Base-by-base conservation (phyloP, 2,329 filamentous ascomycete genomes). In the Akanthomyces dipterigenus region DNA sequence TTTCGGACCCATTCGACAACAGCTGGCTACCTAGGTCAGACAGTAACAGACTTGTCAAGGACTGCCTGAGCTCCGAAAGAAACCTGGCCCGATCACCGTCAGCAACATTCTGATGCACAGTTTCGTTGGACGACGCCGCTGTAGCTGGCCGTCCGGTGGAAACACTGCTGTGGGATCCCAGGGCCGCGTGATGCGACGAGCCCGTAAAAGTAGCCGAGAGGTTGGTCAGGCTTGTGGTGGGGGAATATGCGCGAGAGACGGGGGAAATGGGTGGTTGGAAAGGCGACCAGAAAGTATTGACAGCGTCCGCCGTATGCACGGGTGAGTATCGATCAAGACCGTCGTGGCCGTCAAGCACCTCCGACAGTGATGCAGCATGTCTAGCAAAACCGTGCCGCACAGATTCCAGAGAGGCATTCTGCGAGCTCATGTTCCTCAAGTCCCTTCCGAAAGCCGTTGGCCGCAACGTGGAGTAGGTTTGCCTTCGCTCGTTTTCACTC, bases 21-120 rank as follows among this genome's bases (percentile, higher is more conserved):
- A 97, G 88, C 34, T 91, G 84, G 45, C 88, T 92, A 6, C 93
- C 92, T 4, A 98, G 80, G 71, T 99, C 95, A 55, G 93, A 98
- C 28, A 98, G 77, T 2, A 98, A 77, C 20, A 99, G 79, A 65
- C 91, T 93, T 1, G 88, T 93, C 43, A 98, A 77, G 0, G 87
- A 89, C 70, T 93, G 89, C 67, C 88, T 88, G 34, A 96, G 78
- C 34, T 91, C 88, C 8, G 84, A 80, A 59, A 96, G 77, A 72
- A 97, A 96, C n/a, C 80, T 82, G 3, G 84, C 79, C 76, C 95
- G 96, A 49, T 91, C 88, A 62, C 90, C 79, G 0, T 85, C 75
- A 70, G 84, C 70, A 68, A 81, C 73, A 70, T 84, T 86, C 64
- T 87, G 78, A 70, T 85, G 85, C 4, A 87, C 80, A 0, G 86